Evolutionary conservation across 1,284 basidiomycete genomes (phyloP), one percentile per base, ranked within the genome.

Genomic region (Tylopilus sp.): DNA sequence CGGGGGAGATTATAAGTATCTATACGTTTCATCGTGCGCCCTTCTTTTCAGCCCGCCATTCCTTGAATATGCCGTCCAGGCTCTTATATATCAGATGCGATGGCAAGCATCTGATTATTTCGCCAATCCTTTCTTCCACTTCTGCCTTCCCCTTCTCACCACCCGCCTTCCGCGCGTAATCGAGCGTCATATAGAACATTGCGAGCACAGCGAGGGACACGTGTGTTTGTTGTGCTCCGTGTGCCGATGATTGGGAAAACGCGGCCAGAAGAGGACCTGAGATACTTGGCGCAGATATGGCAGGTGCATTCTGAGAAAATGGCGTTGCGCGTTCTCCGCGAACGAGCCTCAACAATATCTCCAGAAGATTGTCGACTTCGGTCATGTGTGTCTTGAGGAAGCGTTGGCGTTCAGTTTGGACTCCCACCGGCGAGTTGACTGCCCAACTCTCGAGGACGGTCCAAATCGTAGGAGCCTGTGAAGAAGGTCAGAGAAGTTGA

Each of bases 1-100:
- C 18, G 25, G 26, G 31, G 41, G 13, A 15, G 6, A 55, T 26
- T 47, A 55, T 21, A 21, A 38, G 48, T 44, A 25, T 51, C 41
- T 56, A 58, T 34, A 42, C 35, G 38, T 19, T 42, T 66, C 51
- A 69, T 46, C 70, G 73, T 30, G 79, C 71, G 38, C 83, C 81
- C 68, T 87, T 89, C 72, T 86, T 89, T 59, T 88, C 85, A 44
- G 80, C 79, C 58, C 81, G 74, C 91, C 91, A 93, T 67, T 95
- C 92, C 65, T 89, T 90, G 72, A 92, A 96, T 61, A 96, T 89
- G 38, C 89, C 89, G 71, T 97, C 93, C 66, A 96, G 69, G 59
- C 87, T 90, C 71, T 91, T 91, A 71, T 89, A 86, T 56, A 94
- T 78, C 61, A 95, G 73, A 63, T 91, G 86, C 23, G 81, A 82